A percentile compares a stretch with the other conserved stretches of the same genome.
Conservation (phyloP, 768 basidiomycete genomes). For the Thelephora aurantiotincta region DNA sequence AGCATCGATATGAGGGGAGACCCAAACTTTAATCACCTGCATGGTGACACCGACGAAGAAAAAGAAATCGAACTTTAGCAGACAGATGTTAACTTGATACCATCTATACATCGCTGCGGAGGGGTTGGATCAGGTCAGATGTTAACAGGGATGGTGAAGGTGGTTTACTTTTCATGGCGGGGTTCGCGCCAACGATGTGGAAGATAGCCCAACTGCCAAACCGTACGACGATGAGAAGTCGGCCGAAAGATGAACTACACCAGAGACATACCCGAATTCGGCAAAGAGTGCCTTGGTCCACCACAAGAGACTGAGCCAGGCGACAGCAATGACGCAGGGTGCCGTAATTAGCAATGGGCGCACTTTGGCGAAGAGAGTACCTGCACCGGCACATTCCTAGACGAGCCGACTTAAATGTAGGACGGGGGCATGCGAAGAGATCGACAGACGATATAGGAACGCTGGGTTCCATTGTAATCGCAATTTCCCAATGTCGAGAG, state of each 20-base stretch:
- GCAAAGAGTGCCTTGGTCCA: slow-evolving; percentile 57
- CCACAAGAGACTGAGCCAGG: slow-evolving; percentile 56
- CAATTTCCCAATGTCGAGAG: slow-evolving; percentile 18
- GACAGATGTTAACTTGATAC: slow-evolving; percentile 78
- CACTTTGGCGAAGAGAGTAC: slow-evolving; percentile 45
- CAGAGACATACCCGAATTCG: slow-evolving; percentile 61
- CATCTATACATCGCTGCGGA: slow-evolving; percentile 73
- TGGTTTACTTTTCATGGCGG: slow-evolving; percentile 62
- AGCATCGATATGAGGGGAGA: not conserved
- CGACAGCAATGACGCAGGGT: slow-evolving; percentile 51
- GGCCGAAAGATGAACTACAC: not conserved
- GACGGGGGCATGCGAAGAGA: not conserved
- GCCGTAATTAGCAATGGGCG: slow-evolving; percentile 57
- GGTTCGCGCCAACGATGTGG: slow-evolving; percentile 79
- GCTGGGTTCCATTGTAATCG: slow-evolving; percentile 27
- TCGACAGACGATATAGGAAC: slow-evolving; percentile 31
- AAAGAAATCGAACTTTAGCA: slow-evolving; percentile 87
- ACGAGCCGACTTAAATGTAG: not conserved
- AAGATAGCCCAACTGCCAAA: slow-evolving; percentile 72
- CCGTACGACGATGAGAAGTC: not conserved
- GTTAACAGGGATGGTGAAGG: not conserved
- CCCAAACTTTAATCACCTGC: slow-evolving; percentile 35
- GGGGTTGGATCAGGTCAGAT: slow-evolving; percentile 3
- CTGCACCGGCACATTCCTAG: slow-evolving; percentile 34
- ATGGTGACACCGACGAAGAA: slow-evolving; percentile 79